Conservation (phyloP, 345 rosid species). For the Salix udensis region DNA sequence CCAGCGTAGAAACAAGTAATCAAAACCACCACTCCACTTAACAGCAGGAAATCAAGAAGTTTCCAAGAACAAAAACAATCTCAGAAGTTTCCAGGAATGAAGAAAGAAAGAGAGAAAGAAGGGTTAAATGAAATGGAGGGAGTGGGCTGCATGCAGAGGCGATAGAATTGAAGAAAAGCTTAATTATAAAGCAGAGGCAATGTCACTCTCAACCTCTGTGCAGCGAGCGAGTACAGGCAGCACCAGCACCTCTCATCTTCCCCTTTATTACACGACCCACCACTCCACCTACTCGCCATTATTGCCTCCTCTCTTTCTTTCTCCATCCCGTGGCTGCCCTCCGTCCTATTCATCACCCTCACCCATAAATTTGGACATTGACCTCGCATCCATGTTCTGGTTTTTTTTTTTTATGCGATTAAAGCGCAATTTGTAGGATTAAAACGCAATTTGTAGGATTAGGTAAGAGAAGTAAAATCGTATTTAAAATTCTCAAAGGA, state of each 20-base stretch:
- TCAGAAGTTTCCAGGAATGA: neutral
- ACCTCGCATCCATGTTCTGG: too few relatives aligned
- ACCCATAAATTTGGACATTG: too few relatives aligned
- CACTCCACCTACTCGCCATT: conserved; percentile 8
- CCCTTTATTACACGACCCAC: neutral
- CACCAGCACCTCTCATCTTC: neutral
- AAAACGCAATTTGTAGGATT: too few relatives aligned
- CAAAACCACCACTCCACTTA: neutral
- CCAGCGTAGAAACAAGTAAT: too few relatives aligned
- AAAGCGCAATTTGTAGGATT: too few relatives aligned
- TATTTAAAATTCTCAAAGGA: too few relatives aligned
- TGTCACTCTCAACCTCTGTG: neutral
- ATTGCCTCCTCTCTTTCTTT: neutral
- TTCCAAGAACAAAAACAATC: neutral
- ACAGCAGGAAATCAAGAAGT: neutral
- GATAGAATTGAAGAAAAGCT: neutral
- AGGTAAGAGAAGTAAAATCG: too few relatives aligned
- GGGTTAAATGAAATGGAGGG: neutral
- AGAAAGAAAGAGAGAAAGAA: too few relatives aligned
- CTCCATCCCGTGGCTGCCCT: neutral
- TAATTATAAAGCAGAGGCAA: neutral
- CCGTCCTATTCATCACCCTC: too few relatives aligned
- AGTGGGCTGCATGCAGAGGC: too few relatives aligned
- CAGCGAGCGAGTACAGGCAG: neutral
- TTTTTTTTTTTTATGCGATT: too few relatives aligned